These are phyloP conservation scores for Dactylellina sp. DNA, from an alignment of 2,329 filamentous ascomycete species.

Conservation along the genomic window DNA sequence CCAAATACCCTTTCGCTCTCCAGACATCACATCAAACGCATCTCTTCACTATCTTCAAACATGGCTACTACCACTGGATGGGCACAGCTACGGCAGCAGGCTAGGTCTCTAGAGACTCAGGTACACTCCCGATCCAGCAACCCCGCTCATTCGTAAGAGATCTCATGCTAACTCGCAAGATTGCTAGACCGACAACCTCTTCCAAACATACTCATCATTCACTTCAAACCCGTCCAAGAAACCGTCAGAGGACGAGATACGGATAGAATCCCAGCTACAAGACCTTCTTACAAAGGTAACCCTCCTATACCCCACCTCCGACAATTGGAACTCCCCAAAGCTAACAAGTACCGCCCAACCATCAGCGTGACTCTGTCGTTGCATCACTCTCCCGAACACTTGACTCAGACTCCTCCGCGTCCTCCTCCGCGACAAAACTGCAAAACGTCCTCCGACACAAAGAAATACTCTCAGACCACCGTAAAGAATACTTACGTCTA, in stretches of 20 bases:
- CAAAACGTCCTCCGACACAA: conserved; percentile 93
- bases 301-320: conserved; percentile 36
- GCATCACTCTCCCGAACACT: conserved; percentile 86
- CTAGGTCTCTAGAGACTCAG: conserved; percentile 87
- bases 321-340: not conserved
- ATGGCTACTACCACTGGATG: conserved; percentile 72
- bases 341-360: conserved; percentile 50
- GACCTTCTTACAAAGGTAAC: conserved; percentile 83
- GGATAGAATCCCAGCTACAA: conserved; percentile 82
- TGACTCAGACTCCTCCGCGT: conserved; percentile 88
- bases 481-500: conserved; percentile 81
- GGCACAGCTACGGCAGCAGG: conserved; percentile 94
- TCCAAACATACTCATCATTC: conserved; percentile 86
- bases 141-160: not conserved
- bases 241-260: conserved; percentile 84
- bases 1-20: not conserved
- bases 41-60: conserved; percentile 14
- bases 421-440: conserved; percentile 93
- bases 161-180: conserved; percentile 18
- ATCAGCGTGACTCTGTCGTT: conserved; percentile 84
- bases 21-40: conserved; percentile 3
- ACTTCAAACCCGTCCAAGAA: conserved; percentile 80
- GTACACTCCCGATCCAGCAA: conserved; percentile 66
- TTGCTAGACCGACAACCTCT: conserved; percentile 63
- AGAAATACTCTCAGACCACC: conserved; percentile 88